phyloP scores from a whole-genome alignment of 768 basidiomycete species.

The Candolleomyces eurysporus region DNA sequence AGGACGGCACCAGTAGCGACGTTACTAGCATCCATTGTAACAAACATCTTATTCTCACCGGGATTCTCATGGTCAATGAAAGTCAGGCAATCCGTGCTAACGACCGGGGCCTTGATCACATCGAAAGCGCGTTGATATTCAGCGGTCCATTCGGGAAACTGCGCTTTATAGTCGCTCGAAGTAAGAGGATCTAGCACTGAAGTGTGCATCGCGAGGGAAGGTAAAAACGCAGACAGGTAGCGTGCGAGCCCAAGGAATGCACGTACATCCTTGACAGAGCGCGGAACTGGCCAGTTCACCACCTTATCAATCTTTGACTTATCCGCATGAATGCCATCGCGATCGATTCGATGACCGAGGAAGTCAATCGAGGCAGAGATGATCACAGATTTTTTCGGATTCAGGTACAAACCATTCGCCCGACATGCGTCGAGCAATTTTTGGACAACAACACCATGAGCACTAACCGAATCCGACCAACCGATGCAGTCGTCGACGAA shows the following conservation, averaged over 20 bases:
- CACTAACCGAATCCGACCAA: slow-evolving; percentile 22
- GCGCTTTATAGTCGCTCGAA: background rate
- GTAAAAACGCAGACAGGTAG: slow-evolving; percentile 11
- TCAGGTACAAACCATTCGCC: slow-evolving; percentile 7
- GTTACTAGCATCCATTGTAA: slow-evolving; percentile 31
- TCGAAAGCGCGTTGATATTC: slow-evolving; percentile 20
- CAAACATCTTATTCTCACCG: slow-evolving; percentile 26
- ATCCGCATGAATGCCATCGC: slow-evolving; percentile 24
- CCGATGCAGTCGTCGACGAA: slow-evolving; percentile 25
- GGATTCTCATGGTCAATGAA: slow-evolving; percentile 12
- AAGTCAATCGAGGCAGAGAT: slow-evolving; percentile 24
- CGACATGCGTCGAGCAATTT: slow-evolving; percentile 12
- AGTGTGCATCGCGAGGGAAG: slow-evolving; percentile 7
- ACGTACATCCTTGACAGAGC: background rate
- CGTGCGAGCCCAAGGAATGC: slow-evolving; percentile 12
- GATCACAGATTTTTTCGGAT: slow-evolving; percentile 18
- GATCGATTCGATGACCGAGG: slow-evolving; percentile 33
- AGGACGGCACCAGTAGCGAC: slow-evolving; percentile 25
- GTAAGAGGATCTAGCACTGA: background rate
- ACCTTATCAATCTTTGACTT: slow-evolving; percentile 20
- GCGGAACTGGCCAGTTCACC: slow-evolving; percentile 22
- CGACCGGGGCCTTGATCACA: slow-evolving; percentile 12
- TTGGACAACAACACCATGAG: slow-evolving; percentile 2
- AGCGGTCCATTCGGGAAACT: slow-evolving; percentile 9
- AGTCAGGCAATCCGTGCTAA: slow-evolving; percentile 10